Base-by-base conservation (phyloP, 768 basidiomycete species). In the Tubosaeta sp. region DNA sequence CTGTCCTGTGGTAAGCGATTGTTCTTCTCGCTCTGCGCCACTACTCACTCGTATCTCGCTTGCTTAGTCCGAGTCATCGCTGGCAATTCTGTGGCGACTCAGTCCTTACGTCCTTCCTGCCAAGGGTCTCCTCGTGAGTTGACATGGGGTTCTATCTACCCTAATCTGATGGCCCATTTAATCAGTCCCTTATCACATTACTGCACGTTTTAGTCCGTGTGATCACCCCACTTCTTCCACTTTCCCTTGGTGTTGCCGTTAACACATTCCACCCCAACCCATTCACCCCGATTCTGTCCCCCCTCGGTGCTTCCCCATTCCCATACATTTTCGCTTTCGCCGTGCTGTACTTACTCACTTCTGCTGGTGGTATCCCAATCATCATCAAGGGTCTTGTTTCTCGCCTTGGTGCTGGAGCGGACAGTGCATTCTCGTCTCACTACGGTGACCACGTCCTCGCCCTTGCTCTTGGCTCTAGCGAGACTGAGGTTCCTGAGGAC, bases 371-470 rank as follows among this genome's bases (percentile, higher is more conserved):
- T 22, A 69, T 95, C 21, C 69, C 78, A 21, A 87, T 86, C 30
- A 68, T 91, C 42, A 80, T 80, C 40, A 80, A 83, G 65, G 77
- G 78, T 27, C 73, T 92, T 3, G 94, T 91, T 88, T 79, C 86
- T 2, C 90, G 92, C 1, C 87, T 98, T 38, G 87, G 92, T 80
- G 90, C 92, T 68, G 89, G 83, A 65, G 90, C 88, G 0, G 90
- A 94, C 63, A 72, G 85, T 60, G 80, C 81, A 79, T 55, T 52
- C 71, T 61, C 39, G 4, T 48, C 46, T 38, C 73, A 94, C 46
- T 87, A 91, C 10, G 90, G 89, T 69, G 82, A 93, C 53, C 94
- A 95, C 61, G 70, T 96, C 2, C 76, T 97, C 10, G 88, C 90
- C 54, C 80, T 97, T 4, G 90, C 89, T 1, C 83, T 94, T 56